These are phyloP conservation scores for Corymbia maculata DNA, from an alignment of 345 rosid species.

Conservation along the genomic window DNA sequence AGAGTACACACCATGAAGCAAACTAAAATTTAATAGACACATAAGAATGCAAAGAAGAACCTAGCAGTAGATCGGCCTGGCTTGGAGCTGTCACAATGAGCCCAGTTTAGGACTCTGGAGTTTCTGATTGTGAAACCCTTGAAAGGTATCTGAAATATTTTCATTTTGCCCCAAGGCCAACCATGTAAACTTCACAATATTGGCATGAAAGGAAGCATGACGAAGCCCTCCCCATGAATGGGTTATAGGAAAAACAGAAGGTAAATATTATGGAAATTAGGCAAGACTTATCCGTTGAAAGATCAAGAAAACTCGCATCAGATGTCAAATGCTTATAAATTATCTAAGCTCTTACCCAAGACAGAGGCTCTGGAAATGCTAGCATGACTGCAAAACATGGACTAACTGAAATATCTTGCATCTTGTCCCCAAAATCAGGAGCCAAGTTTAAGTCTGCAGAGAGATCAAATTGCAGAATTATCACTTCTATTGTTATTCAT, in stretches of 20 bases:
- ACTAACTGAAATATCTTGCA: conserved; percentile 51
- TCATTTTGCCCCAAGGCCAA: not conserved
- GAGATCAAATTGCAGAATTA: not conserved
- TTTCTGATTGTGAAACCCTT: conserved; percentile 58
- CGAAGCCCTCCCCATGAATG: not conserved
- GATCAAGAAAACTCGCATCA: not conserved
- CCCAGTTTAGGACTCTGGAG: conserved; percentile 61
- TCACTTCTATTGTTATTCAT: not conserved
- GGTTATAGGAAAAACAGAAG: not conserved
- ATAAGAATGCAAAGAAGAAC: conserved; percentile 6
- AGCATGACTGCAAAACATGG: conserved; percentile 86
- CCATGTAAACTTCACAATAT: not conserved
- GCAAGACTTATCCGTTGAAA: not conserved
- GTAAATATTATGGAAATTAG: not conserved
- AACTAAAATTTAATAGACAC: not conserved
- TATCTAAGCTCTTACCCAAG: conserved; percentile 32
- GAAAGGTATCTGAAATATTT: conserved; percentile 45
- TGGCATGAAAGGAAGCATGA: not conserved
- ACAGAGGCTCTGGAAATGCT: conserved; percentile 68
- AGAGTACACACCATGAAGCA: not conserved
- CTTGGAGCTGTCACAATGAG: conserved; percentile 71
- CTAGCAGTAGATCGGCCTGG: conserved; percentile 63
- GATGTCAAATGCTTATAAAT: not conserved
- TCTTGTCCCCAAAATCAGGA: conserved; percentile 38
- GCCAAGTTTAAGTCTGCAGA: conserved; percentile 46